Evolutionary conservation across 2,329 filamentous ascomycete genomes (phyloP).

Genomic region (Aspergillus sp.): DNA sequence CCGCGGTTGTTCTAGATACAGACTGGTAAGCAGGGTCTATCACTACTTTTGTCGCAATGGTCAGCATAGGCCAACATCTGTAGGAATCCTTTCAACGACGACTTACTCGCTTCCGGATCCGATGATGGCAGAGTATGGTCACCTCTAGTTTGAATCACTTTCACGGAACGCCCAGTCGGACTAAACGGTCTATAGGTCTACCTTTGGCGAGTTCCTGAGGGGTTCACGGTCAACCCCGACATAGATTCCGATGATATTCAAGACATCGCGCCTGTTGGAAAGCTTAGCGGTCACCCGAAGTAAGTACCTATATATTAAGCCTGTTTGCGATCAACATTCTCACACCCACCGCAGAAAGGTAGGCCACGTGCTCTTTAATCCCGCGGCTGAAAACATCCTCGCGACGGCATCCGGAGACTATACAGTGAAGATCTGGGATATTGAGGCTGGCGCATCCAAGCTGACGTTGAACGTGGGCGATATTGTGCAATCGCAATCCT

Average conservation of each 20-base stretch:
- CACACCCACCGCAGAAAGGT: constrained; percentile 69
- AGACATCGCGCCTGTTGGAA: constrained; percentile 78
- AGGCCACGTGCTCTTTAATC: constrained; percentile 97
- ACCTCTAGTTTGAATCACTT: neutral
- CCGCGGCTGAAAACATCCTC: constrained; percentile 90
- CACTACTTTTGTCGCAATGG: neutral
- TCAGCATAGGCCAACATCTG: constrained; percentile 11
- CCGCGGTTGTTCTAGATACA: constrained; percentile 90
- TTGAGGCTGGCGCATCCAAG: constrained; percentile 72
- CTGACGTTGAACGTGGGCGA: constrained; percentile 82
- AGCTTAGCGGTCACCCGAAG: constrained; percentile 84
- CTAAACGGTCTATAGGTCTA: constrained; percentile 60
- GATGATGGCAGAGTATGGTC: constrained; percentile 79
- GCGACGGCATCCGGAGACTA: constrained; percentile 94
- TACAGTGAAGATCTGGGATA: constrained; percentile 94
- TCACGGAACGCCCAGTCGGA: neutral
- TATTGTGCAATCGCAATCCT: constrained; percentile 92
- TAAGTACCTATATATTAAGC: constrained; percentile 40
- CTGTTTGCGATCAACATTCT: constrained; percentile 8
- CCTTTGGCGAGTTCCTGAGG: constrained; percentile 89
- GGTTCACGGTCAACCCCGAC: constrained; percentile 81
- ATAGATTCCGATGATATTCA: constrained; percentile 70
- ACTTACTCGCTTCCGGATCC: constrained; percentile 85
- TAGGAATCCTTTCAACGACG: constrained; percentile 96
- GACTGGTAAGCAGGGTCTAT: constrained; percentile 69